phyloP scores from a whole-genome alignment of 2,329 filamentous ascomycete species.

The Fusarium chuoi region DNA sequence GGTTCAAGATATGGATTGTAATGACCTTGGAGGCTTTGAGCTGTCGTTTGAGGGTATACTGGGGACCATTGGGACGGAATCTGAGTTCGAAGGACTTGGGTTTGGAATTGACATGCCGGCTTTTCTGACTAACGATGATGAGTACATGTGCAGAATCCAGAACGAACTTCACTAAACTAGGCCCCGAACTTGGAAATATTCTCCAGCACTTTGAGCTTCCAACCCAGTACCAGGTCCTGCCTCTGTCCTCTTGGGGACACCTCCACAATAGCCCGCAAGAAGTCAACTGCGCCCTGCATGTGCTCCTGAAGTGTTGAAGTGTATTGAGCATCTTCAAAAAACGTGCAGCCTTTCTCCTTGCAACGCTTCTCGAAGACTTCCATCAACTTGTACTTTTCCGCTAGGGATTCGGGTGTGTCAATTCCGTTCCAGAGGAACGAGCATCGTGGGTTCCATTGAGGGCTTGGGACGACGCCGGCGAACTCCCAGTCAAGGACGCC shows the following conservation, averaged over 20 bases:
- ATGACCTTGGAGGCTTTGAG: accelerated
- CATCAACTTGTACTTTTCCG: neutral
- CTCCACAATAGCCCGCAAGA: neutral
- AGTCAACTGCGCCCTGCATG: accelerated
- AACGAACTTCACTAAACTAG: neutral
- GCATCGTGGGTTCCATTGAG: neutral
- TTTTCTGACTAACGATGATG: accelerated
- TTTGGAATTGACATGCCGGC: neutral
- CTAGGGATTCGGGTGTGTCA: accelerated
- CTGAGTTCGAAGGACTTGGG: neutral
- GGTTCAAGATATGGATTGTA: neutral
- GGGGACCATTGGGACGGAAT: accelerated
- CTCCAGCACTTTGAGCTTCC: neutral
- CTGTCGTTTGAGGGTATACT: neutral
- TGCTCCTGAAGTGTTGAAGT: accelerated
- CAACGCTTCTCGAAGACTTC: neutral
- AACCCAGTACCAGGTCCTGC: neutral
- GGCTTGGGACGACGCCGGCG: accelerated
- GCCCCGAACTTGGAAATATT: accelerated
- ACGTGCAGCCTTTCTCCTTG: neutral
- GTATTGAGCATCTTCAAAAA: accelerated
- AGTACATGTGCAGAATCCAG: too few relatives aligned
- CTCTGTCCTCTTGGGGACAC: neutral
- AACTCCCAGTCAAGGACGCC: neutral
- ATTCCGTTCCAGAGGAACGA: neutral